These are phyloP conservation scores for Sclerotiophoma versabilis DNA, from an alignment of 2,329 filamentous ascomycete genomes.

Conservation along the genomic window DNA sequence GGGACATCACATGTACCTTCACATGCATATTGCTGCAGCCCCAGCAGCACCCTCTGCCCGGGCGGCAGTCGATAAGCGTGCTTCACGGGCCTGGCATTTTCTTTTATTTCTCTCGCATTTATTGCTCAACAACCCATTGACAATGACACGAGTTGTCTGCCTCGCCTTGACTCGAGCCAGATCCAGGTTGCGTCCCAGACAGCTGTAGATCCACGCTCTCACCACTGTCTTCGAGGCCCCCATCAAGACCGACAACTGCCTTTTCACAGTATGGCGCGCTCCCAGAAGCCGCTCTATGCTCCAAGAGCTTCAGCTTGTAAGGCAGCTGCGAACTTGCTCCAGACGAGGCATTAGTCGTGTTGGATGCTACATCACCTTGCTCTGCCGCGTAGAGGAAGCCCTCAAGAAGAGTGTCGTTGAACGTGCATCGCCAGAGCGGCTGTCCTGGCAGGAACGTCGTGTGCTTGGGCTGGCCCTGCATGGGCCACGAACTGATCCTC, in stretches of 20 bases:
- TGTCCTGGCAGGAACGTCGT: constrained; percentile 22
- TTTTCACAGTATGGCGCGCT: constrained; percentile 34
- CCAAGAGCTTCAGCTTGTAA: constrained; percentile 33
- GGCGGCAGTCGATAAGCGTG: background rate
- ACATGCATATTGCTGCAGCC: constrained; percentile 9
- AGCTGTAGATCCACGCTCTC: background rate
- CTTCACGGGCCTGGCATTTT: too few relatives aligned
- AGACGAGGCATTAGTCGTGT: background rate
- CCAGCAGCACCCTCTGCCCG: background rate
- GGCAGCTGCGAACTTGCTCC: constrained; percentile 20
- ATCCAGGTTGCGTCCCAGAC: background rate
- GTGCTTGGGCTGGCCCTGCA: background rate
- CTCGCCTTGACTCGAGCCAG: background rate
- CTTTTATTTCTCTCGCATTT: too few relatives aligned
- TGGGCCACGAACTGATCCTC: background rate
- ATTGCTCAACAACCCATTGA: constrained; percentile 14
- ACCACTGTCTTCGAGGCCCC: background rate
- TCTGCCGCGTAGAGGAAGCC: constrained; percentile 29
- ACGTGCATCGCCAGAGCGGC: constrained; percentile 36
- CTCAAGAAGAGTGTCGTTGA: constrained; percentile 37
- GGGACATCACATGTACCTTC: constrained; percentile 15
- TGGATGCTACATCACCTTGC: background rate
- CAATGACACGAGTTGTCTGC: constrained; percentile 8
- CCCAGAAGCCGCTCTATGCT: constrained; percentile 25
- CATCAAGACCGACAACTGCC: constrained; percentile 1